Percentiles rank a stretch among this genome's conserved stretches.
These are phyloP conservation scores for Sequoiadendron giganteum DNA, from an alignment of 75 land plant species.

Conservation along the genomic window DNA sequence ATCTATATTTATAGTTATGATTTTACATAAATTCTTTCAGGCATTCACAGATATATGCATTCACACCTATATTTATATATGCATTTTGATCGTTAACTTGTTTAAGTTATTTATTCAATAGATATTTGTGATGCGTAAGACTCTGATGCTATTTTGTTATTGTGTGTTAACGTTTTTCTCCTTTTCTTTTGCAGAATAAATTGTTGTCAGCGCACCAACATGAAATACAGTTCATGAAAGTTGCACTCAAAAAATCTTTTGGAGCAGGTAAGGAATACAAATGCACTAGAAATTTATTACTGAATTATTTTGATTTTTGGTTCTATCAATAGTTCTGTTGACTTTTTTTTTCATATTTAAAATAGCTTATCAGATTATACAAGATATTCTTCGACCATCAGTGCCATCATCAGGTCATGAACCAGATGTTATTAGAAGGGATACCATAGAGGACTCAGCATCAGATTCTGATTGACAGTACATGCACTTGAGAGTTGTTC, in stretches of 20 bases:
- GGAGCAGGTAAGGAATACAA: background rate
- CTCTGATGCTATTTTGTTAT: background rate
- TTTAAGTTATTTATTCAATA: too few species aligned
- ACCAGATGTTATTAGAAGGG: background rate
- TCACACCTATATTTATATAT: too few species aligned
- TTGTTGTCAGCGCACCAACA: background rate
- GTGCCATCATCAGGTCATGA: background rate
- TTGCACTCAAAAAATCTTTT: background rate
- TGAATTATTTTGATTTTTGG: background rate
- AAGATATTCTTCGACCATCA: background rate
- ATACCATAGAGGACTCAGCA: background rate
- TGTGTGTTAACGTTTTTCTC: background rate
- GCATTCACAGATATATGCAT: too few species aligned
- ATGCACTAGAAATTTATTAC: background rate
- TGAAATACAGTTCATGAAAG: slow-evolving; percentile 4
- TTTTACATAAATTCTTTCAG: too few species aligned
- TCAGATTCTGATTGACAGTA: background rate
- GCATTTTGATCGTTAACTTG: too few species aligned
- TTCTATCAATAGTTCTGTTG: background rate
- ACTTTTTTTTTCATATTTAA: background rate
- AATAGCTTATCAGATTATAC: slow-evolving; percentile 4
- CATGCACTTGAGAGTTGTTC: background rate
- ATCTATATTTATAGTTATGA: too few species aligned
- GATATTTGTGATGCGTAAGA: background rate
- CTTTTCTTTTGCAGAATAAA: slow-evolving; percentile 1